Conservation (phyloP, 768 basidiomycete species). For the Favolaschia claudopus region DNA sequence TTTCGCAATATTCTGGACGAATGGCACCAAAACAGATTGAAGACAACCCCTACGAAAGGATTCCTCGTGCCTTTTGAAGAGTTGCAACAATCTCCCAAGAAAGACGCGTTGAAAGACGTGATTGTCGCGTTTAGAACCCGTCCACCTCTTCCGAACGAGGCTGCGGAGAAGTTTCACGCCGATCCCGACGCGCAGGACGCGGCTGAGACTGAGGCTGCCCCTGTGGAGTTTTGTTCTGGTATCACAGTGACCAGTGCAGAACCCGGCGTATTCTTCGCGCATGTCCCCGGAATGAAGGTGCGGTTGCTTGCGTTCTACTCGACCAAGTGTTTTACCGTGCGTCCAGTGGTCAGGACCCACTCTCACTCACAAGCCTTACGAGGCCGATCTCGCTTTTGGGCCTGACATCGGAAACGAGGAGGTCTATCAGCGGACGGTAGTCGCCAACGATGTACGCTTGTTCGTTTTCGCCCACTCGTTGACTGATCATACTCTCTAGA, state of each 20-base stretch:
- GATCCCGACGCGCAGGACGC: slow-evolving; percentile 23
- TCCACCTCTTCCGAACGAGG: slow-evolving; percentile 39
- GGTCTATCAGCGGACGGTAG: slow-evolving; percentile 42
- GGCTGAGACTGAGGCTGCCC: not conserved
- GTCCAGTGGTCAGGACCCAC: slow-evolving; percentile 43
- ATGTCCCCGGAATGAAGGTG: slow-evolving; percentile 45
- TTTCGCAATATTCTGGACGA: slow-evolving; percentile 35
- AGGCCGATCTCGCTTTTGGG: slow-evolving; percentile 42
- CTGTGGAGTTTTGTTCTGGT: slow-evolving; percentile 38
- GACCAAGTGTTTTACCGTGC: not conserved
- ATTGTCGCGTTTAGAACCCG: slow-evolving; percentile 46
- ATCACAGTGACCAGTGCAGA: slow-evolving; percentile 38
- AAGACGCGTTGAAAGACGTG: slow-evolving; percentile 36
- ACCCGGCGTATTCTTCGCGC: slow-evolving; percentile 40
- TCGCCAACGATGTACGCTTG: slow-evolving; percentile 37
- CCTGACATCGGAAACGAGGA: slow-evolving; percentile 41
- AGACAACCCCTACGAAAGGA: slow-evolving; percentile 17
- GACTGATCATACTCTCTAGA: slow-evolving; percentile 15
- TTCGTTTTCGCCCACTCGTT: not conserved
- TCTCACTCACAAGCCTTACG: slow-evolving; percentile 41
- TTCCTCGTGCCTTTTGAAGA: slow-evolving; percentile 26
- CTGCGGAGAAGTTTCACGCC: slow-evolving; percentile 34
- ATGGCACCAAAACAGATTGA: slow-evolving; percentile 33
- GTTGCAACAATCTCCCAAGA: slow-evolving; percentile 13
- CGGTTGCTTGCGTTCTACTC: not conserved